Evolutionary conservation across 2,329 filamentous ascomycete genomes (phyloP).

Genomic region (Phialophora macrospora): DNA sequence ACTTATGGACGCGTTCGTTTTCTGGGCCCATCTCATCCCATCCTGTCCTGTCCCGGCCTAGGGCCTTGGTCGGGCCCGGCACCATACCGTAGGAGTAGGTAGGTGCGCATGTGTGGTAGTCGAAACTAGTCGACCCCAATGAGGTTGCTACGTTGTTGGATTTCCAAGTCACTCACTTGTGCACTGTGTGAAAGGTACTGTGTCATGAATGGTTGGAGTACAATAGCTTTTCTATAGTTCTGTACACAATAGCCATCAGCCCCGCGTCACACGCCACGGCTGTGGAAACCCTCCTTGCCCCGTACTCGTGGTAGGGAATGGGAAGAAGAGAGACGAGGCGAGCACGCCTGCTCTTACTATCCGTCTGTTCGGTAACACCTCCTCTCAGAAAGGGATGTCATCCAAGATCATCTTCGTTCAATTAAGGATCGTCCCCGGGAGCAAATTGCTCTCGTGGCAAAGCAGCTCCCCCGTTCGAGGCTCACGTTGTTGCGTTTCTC

Average conservation of each 20-base stretch:
- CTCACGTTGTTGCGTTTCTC: conserved; percentile 17
- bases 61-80: too few species aligned
- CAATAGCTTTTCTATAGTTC: not conserved
- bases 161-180: too few species aligned
- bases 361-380: not conserved
- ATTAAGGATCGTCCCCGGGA: not conserved
- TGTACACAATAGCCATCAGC: not conserved
- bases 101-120: too few species aligned
- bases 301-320: not conserved
- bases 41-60: too few species aligned
- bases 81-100: too few species aligned
- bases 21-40: too few species aligned
- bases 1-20: too few species aligned
- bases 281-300: not conserved
- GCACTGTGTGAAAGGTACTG: not conserved
- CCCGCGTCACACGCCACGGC: not conserved
- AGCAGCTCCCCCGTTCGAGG: conserved; percentile 24
- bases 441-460: conserved; percentile 8
- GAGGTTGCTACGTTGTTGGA: too few species aligned
- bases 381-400: not conserved
- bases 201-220: too few species aligned
- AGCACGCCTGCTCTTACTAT: not conserved
- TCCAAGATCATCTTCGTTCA: not conserved
- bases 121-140: too few species aligned
- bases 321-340: not conserved